Evolutionary conservation across 1,139 yeast species (phyloP).

Genomic region (Eremothecium cymbalariae): DNA sequence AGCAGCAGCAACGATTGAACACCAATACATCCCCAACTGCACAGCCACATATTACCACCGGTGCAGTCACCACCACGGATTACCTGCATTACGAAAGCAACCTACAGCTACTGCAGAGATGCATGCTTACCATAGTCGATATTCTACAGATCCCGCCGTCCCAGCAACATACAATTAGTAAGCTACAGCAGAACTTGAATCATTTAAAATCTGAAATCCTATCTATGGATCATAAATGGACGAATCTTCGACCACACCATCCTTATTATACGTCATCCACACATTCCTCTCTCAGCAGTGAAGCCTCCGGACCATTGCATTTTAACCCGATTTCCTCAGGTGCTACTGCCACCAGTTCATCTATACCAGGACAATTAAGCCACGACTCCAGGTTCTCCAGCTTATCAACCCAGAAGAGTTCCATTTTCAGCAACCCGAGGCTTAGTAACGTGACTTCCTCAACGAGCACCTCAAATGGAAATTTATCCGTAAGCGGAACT

Average conservation of each 20-base stretch:
- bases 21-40: background rate
- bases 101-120: constrained; percentile 8
- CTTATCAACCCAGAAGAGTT: constrained; percentile 10
- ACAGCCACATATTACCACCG: background rate
- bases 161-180: constrained; percentile 2
- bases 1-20: constrained; percentile 3
- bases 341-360: background rate
- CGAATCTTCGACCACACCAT: constrained; percentile 2
- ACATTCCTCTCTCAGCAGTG: constrained; percentile 12
- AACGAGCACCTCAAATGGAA: background rate
- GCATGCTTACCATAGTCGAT: constrained; percentile 10
- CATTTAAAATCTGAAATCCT: constrained; percentile 7
- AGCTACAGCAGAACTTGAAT: constrained; percentile 7
- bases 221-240: constrained; percentile 9
- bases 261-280: constrained; percentile 5
- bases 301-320: constrained; percentile 8
- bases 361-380: background rate
- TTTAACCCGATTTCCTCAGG: constrained; percentile 5
- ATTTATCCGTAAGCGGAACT: background rate
- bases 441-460: constrained; percentile 7
- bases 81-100: constrained; percentile 9
- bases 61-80: constrained; percentile 1
- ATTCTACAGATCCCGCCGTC: constrained; percentile 7
- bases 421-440: constrained; percentile 12
- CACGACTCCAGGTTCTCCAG: background rate